Percentiles rank a stretch among this genome's conserved stretches.
Evolutionary conservation across 1,139 yeast species (phyloP).

Genomic region (Geotrichum candidum): DNA sequence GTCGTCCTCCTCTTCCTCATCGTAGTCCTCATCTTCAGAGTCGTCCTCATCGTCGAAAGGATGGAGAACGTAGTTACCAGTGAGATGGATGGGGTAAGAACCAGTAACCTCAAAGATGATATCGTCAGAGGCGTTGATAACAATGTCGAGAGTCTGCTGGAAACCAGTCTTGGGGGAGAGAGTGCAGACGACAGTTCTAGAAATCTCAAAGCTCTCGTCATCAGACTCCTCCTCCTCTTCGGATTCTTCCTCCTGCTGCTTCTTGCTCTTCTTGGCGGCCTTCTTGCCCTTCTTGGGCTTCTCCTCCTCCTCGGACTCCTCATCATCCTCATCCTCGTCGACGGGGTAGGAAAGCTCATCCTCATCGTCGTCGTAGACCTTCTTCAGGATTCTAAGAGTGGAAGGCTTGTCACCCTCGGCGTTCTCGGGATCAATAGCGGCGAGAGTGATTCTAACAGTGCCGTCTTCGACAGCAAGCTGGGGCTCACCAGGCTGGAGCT

Average conservation of each 20-base stretch:
- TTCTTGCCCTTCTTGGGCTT: constrained; percentile 24
- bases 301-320: constrained; percentile 30
- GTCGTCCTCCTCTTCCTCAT: constrained; percentile 49
- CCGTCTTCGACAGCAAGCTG: constrained; percentile 80
- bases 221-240: constrained; percentile 45
- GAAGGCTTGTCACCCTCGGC: constrained; percentile 46
- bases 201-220: constrained; percentile 58
- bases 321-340: constrained; percentile 23
- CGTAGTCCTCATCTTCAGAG: constrained; percentile 46
- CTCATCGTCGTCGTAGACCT: constrained; percentile 21
- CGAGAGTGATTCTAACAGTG: constrained; percentile 89
- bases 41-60: constrained; percentile 71
- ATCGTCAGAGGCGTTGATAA: constrained; percentile 90
- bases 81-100: constrained; percentile 83
- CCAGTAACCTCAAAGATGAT: constrained; percentile 93
- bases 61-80: constrained; percentile 94
- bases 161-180: constrained; percentile 69
- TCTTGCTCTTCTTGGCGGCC: constrained; percentile 26
- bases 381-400: constrained; percentile 24
- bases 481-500: constrained; percentile 79
- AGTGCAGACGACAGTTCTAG: constrained; percentile 82
- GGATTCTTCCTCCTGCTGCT: constrained; percentile 29
- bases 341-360: constrained; percentile 26
- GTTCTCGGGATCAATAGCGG: constrained; percentile 74
- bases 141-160: constrained; percentile 88